These are phyloP conservation scores for Garcia nutans DNA, from an alignment of 345 rosid species.

Conservation along the genomic window DNA sequence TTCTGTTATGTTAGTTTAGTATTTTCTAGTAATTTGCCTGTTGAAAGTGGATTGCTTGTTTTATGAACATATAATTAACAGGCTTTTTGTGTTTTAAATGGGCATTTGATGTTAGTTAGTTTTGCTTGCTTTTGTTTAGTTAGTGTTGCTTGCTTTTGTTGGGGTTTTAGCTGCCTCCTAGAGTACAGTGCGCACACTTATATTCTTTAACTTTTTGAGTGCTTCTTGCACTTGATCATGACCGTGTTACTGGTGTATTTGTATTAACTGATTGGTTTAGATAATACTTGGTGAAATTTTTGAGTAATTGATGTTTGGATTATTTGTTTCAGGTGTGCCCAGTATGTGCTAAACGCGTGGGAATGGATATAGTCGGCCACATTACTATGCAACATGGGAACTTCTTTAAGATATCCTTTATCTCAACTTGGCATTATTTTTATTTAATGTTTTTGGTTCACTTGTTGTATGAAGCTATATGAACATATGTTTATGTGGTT, in stretches of 20 bases:
- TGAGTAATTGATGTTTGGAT: constrained; percentile 25
- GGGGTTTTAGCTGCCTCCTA: neutral
- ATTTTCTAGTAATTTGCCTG: too few species aligned
- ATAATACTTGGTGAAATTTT: neutral
- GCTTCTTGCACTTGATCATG: neutral
- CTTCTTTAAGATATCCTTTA: constrained; percentile 77
- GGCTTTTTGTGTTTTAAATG: neutral
- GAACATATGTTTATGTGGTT: neutral
- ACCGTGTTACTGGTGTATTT: neutral
- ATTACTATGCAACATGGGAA: constrained; percentile 69
- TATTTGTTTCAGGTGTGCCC: constrained; percentile 63
- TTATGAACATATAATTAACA: neutral
- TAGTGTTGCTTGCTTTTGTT: too few species aligned
- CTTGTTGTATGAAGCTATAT: neutral
- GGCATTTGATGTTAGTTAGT: neutral
- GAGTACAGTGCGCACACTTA: neutral
- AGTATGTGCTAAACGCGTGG: constrained; percentile 68
- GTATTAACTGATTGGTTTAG: neutral
- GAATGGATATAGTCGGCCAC: constrained; percentile 68
- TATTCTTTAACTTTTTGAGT: neutral
- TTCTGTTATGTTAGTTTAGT: too few species aligned
- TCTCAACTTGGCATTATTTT: constrained; percentile 4
- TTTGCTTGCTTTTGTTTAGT: too few species aligned
- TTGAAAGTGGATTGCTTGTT: neutral
- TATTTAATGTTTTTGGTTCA: neutral